Base-by-base conservation (phyloP, 2,329 filamentous ascomycete genomes). In the Acephala macrosclerotiorum region DNA sequence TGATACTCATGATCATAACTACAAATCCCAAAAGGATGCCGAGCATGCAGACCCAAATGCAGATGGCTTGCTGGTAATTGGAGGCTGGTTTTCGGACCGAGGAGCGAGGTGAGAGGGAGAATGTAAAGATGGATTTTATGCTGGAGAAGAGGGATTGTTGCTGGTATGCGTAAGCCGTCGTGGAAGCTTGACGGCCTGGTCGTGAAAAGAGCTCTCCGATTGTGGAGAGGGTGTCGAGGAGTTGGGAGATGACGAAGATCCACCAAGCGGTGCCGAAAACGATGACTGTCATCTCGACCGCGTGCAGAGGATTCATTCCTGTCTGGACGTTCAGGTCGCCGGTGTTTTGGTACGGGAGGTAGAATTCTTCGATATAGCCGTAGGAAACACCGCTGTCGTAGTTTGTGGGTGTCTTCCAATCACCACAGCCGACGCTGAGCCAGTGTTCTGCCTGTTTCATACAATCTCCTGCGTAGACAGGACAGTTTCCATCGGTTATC, bases 271-370 rank as follows among this genome's bases (percentile, higher is more conserved):
- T 16, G 6, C 49, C 49, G 49, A 53, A 53, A 1, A 53, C 49
- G 14, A 53, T 29, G 14, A 53, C 25, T 8, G 49, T 53, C 49
- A 53, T 53, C 9, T 53, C 49, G 1, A 18, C 25, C 11, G 49
- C 49, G 49, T 53, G 49, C 2, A 53, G 49, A 18, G 49, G 22
- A 29, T 53, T 53, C 49, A 53, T 53, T 4, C 14, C 14, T 1
- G 49, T 53, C 22, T 53, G 49, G 12, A 53, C 49, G 14, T 53
- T 53, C 25, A 53, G 26, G 8, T 53, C 49, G 16, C 49, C 49
- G 26, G 49, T 53, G 18, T 53, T 53, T 9, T 18, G 49, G 14
- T 53, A 53, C 12, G 49, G 49, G 25, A 53, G 49, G 18, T 53
- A 53, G 49, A 53, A 29, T 16, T 29, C 9, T 11, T 5, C 12